A percentile compares a stretch with the other conserved stretches of the same genome.
Evolutionary conservation across 352 stramenopile genomes (phyloP).

Genomic region (Globisporangium recalcitrans): DNA sequence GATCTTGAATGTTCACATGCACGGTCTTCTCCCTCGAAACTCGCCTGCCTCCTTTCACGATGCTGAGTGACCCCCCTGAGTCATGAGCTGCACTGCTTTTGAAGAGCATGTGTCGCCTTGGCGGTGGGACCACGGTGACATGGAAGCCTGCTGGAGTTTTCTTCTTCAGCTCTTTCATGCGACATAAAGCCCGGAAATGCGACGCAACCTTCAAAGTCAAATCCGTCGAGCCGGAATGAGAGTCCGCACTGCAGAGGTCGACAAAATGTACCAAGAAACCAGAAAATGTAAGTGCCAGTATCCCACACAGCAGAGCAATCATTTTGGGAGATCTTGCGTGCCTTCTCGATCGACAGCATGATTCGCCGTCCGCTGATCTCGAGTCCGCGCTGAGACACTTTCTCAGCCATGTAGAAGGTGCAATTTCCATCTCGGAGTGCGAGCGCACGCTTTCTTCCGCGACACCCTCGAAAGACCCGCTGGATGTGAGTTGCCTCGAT

Average conservation of each 20-base stretch:
- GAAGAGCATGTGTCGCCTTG: conserved; percentile 34
- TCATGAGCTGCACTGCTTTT: not conserved
- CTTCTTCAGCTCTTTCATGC: conserved; percentile 45
- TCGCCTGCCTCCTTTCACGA: conserved; percentile 17
- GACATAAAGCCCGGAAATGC: conserved; percentile 55
- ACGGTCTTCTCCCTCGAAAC: not conserved
- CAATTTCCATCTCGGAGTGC: conserved; percentile 62
- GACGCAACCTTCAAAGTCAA: conserved; percentile 41
- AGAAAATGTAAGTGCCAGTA: not conserved
- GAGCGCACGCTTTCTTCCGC: conserved; percentile 43
- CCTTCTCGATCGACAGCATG: conserved; percentile 62
- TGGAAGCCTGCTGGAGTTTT: conserved; percentile 28
- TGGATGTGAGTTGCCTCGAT: conserved; percentile 37
- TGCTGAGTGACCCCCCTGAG: too few species aligned
- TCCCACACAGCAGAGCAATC: not conserved
- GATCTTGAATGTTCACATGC: conserved; percentile 2
- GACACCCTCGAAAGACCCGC: conserved; percentile 45
- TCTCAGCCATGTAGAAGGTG: conserved; percentile 64
- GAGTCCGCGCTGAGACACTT: conserved; percentile 56
- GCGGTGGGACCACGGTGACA: conserved; percentile 41
- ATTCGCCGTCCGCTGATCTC: conserved; percentile 37
- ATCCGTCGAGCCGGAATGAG: conserved; percentile 57
- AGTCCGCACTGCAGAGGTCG: conserved; percentile 44
- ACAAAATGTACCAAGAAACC: not conserved
- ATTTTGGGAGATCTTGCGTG: too few species aligned